A percentile compares a stretch with the other conserved stretches of the same genome.
These are phyloP conservation scores for Moricandia moricandioides DNA, from an alignment of 345 rosid genomes.

Conservation along the genomic window DNA sequence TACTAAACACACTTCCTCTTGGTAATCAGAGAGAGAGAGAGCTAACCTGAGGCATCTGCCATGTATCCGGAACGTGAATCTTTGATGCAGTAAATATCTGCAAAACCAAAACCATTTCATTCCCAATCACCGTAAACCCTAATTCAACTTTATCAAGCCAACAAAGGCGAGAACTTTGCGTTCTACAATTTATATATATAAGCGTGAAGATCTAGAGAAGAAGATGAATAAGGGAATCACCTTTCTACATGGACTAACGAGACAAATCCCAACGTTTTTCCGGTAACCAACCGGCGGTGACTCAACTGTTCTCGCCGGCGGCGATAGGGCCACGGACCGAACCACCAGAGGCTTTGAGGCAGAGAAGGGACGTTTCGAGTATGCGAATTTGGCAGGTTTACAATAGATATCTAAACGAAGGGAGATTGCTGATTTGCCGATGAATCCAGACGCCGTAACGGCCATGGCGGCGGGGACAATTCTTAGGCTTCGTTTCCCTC, in stretches of 20 bases:
- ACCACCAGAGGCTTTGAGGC: constrained; percentile 23
- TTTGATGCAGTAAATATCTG: constrained; percentile 72
- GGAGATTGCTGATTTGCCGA: constrained; percentile 22
- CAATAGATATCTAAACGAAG: constrained; percentile 22
- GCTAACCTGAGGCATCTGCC: constrained; percentile 88
- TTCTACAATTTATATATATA: too few relatives aligned
- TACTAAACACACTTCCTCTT: not conserved
- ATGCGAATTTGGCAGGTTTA: constrained; percentile 31
- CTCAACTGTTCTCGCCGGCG: constrained; percentile 41
- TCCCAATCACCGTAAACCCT: not conserved
- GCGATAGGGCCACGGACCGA: constrained; percentile 33
- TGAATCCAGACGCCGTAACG: constrained; percentile 39
- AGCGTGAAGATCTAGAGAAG: not conserved
- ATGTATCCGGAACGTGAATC: constrained; percentile 60
- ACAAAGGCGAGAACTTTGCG: too few relatives aligned
- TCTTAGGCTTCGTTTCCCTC: not conserved
- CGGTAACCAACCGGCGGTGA: constrained; percentile 79
- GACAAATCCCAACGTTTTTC: constrained; percentile 72
- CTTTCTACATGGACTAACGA: constrained; percentile 62
- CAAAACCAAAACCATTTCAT: constrained; percentile 23
- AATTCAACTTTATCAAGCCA: not conserved
- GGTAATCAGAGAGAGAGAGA: not conserved
- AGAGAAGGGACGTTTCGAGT: constrained; percentile 28
- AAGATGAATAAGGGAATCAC: constrained; percentile 22
- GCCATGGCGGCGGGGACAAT: constrained; percentile 41